Evolutionary conservation across 768 basidiomycete genomes (phyloP), one percentile per base, ranked within the genome.

Genomic region (Suillus decipiens): DNA sequence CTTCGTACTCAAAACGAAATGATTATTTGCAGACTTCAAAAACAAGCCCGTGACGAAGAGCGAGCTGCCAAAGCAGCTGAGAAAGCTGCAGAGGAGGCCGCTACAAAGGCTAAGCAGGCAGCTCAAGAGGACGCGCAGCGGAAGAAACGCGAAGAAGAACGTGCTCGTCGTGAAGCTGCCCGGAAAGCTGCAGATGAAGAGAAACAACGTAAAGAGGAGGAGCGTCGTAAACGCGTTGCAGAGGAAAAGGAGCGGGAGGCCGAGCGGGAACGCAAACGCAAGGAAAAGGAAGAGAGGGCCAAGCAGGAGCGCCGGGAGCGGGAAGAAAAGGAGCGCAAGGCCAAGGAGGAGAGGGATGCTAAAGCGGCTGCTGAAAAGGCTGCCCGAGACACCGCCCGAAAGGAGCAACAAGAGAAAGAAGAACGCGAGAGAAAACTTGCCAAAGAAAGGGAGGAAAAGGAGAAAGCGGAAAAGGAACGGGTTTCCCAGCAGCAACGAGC

Each of bases 41-140:
- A 96, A 77, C 81, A 86, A 67, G 92, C 89, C 48, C 96, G 96
- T 73, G 97, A 99, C 65, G 93, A 94, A 73, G 95, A 96, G 76
- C 86, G 87, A 64, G 92, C 93, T 9, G 84, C 83, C 24, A 86
- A 86, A 67, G 92, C 93, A 24, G 93, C 92, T 5, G 93, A 93
- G 75, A 88, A 88, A 72, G 91, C 92, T 11, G 93, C 90, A 5
- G 93, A 94, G 72, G 93, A 95, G 64, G 90, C 89, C 11, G 89
- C 89, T 2, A 61, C 78, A 57, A 90, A 89, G 73, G 90, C 89
- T 8, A 89, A 88, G 71, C 92, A 90, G 63, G 84, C 81, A 28
- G 89, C 88, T 5, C 80, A 84, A 37, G 95, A 96, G 72, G 92
- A 92, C 66, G 94, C 94, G 72, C 83, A 83, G 66, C 86, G 87